phyloP scores from a whole-genome alignment of 805 yeast genomes.

The Nakazawaea ambrosiae region DNA sequence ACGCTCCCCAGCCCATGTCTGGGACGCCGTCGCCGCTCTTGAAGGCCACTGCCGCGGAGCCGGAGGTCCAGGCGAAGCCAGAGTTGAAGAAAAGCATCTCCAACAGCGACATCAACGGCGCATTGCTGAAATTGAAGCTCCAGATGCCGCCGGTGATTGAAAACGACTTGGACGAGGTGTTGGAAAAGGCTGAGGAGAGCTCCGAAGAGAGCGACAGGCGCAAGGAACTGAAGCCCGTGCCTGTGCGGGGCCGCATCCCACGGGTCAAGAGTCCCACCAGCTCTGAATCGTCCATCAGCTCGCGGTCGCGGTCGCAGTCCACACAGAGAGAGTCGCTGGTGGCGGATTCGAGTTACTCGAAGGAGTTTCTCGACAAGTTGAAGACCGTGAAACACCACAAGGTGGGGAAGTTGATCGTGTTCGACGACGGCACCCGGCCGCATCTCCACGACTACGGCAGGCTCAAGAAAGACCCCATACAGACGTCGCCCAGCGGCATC shows the following conservation, averaged over 20 bases:
- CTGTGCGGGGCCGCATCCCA: not conserved
- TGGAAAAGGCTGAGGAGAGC: conserved; percentile 14
- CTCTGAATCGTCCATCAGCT: not conserved
- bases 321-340: conserved; percentile 1
- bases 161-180: conserved; percentile 25
- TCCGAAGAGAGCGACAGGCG: not conserved
- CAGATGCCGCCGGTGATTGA: conserved; percentile 25
- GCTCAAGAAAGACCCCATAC: conserved; percentile 24
- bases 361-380: not conserved
- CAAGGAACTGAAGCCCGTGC: not conserved
- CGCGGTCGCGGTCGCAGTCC: conserved; percentile 8
- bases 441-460: conserved; percentile 29
- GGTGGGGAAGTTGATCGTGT: conserved; percentile 22
- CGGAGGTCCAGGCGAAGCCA: not conserved
- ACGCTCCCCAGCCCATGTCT: too few relatives aligned
- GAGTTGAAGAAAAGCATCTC: conserved; percentile 4
- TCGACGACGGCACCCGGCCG: conserved; percentile 20
- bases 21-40: too few relatives aligned
- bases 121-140: conserved; percentile 20
- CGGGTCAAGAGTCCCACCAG: not conserved
- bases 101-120: conserved; percentile 18
- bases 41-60: too few relatives aligned
- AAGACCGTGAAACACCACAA: conserved; percentile 9
- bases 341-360: conserved; percentile 1
- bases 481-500: conserved; percentile 20